phyloP scores from a whole-genome alignment of 306 rosid species.

The Glycyrrhiza uralensis region DNA sequence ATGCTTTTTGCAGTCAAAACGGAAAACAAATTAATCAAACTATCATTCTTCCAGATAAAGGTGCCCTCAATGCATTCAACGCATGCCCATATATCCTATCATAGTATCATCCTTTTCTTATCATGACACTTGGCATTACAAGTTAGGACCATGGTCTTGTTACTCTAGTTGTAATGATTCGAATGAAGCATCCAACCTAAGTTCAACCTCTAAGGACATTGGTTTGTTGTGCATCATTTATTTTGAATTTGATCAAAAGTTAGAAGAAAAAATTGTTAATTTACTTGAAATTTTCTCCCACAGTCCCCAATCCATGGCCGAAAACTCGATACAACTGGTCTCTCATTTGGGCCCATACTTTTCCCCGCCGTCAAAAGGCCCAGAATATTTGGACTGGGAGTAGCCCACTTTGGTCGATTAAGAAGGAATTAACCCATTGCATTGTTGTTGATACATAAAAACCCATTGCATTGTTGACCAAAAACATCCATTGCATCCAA shows the following conservation, averaged over 20 bases:
- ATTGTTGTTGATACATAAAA: no score
- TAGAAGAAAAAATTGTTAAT: no score
- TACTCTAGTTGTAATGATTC: background rate
- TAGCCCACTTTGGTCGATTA: no score
- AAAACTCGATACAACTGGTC: no score
- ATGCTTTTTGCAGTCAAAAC: background rate
- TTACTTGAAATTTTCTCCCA: no score
- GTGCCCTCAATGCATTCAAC: slow-evolving; percentile 1
- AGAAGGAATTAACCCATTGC: no score
- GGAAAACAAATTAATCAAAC: slow-evolving; percentile 2
- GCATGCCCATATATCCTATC: background rate
- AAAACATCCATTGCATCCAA: no score
- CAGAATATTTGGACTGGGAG: no score
- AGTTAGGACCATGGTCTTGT: background rate
- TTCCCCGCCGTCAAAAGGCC: no score
- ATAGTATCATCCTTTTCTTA: slow-evolving; percentile 13
- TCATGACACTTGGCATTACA: background rate
- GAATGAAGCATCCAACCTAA: background rate
- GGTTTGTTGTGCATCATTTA: background rate
- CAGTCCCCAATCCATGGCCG: no score
- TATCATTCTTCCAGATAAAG: background rate
- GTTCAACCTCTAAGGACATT: background rate
- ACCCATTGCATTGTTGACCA: no score
- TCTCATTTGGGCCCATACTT: no score
- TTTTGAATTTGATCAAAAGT: background rate